These are phyloP conservation scores for Casuarina cunninghamiana DNA, from an alignment of 306 rosid genomes.

Conservation along the genomic window DNA sequence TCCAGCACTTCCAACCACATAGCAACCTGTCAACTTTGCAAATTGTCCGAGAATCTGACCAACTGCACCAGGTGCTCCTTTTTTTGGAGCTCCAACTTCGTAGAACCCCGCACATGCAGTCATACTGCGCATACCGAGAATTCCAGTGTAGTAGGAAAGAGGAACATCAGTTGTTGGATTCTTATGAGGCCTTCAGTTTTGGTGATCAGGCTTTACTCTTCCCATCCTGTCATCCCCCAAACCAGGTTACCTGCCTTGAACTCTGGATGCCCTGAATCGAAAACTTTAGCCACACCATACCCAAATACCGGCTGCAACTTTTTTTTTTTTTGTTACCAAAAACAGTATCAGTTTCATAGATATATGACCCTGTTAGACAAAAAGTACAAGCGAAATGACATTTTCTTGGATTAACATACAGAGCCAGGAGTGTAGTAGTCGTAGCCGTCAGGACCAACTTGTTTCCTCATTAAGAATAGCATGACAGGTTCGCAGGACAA, in stretches of 20 bases:
- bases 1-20: too few relatives aligned
- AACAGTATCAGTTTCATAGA: background rate
- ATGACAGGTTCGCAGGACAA: slow-evolving; percentile 69
- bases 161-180: slow-evolving; percentile 46
- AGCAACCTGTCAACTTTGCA: too few relatives aligned
- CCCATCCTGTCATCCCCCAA: slow-evolving; percentile 57
- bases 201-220: slow-evolving; percentile 46
- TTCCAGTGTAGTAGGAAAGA: slow-evolving; percentile 47
- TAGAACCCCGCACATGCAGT: too few relatives aligned
- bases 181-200: slow-evolving; percentile 32
- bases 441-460: background rate
- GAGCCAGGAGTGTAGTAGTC: slow-evolving; percentile 40
- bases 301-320: slow-evolving; percentile 36
- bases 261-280: slow-evolving; percentile 44
- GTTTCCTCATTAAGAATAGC: slow-evolving; percentile 26
- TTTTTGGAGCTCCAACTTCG: too few relatives aligned
- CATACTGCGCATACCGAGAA: slow-evolving; percentile 14
- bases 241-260: slow-evolving; percentile 47
- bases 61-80: too few relatives aligned
- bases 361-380: background rate
- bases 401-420: slow-evolving; percentile 22
- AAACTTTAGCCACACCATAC: slow-evolving; percentile 50
- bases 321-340: background rate
- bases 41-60: too few relatives aligned
- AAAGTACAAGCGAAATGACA: background rate